Conservation (phyloP, 352 stramenopile species). For the Nothophytophthora sp. region DNA sequence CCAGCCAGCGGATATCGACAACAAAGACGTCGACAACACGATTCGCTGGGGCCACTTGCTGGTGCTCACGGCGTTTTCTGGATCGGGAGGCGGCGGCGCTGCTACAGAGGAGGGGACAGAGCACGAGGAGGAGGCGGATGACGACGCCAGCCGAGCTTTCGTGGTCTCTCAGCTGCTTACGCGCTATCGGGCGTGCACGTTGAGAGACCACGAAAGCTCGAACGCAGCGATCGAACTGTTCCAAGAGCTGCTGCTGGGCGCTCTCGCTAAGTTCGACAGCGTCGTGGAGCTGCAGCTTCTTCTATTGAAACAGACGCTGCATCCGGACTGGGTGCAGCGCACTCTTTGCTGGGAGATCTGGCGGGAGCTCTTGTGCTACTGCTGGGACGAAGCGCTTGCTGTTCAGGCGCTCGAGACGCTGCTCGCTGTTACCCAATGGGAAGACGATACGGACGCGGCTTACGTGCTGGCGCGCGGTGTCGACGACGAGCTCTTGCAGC, state of each 20-base stretch:
- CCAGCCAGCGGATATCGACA: constrained; percentile 7
- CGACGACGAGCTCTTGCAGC: constrained; percentile 34
- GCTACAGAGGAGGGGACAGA: constrained; percentile 1
- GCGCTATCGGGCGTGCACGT: constrained; percentile 37
- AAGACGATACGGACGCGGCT: constrained; percentile 11
- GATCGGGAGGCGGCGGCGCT: constrained; percentile 1
- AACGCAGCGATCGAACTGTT: constrained; percentile 24
- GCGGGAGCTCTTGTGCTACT: constrained; percentile 58
- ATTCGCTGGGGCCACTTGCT: constrained; percentile 42
- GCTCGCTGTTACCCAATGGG: constrained; percentile 31
- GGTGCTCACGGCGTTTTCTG: constrained; percentile 32
- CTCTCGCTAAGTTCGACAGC: constrained; percentile 23
- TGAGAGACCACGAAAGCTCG: constrained; percentile 12
- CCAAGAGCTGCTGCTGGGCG: constrained; percentile 41
- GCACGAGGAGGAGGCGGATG: constrained; percentile 1
- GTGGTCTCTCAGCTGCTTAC: constrained; percentile 35
- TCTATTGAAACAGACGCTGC: constrained; percentile 53
- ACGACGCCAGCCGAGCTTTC: constrained; percentile 17
- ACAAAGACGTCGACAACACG: constrained; percentile 14
- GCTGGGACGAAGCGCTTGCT: constrained; percentile 42
- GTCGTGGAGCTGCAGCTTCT: constrained; percentile 43
- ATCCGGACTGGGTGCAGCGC: constrained; percentile 41
- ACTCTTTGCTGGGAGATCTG: constrained; percentile 54
- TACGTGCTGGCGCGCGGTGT: constrained; percentile 30
- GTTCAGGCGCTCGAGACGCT: constrained; percentile 31